Evolutionary conservation across 768 basidiomycete species (phyloP), one percentile per base, ranked within the genome.

Genomic region (Paxillus ammoniavirescens): DNA sequence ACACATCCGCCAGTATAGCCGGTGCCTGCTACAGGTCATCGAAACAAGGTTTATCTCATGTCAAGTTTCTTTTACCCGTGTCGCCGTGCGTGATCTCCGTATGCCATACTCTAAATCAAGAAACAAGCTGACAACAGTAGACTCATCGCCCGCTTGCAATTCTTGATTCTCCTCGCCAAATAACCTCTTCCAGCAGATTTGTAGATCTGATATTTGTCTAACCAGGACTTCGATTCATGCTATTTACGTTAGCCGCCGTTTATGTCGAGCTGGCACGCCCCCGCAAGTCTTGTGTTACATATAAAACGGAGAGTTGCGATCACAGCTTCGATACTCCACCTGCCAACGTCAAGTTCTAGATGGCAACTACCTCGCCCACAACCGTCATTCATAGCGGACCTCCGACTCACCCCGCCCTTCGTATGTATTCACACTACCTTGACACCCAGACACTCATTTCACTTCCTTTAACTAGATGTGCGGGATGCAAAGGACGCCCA

Each of bases 401-500:
- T 8, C 61, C 69, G 13, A 69, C 67, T 2, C 67, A 69, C 44
- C 63, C 69, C 23, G 42, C 69, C 35, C 65, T 69, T 43, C 65
- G 67, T 69, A 67, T 53, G 67, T 61, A 12, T 41, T 33, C 12
- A 10, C 28, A n/a, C 30, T 49, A 31, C 38, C 37, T 15, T 26
- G 28, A 5, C 31, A 3, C 12, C 0, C 26, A 26, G 26, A 3
- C 26, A 26, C 38, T 26, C 31, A 12, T 54, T 52, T 58, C 42
- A 55, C 37, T 31, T 49, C 8, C 46, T 33, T 8, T 15, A 26
- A 3, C 40, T 53, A 91, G 89, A 90, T 62, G 79, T 91, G 35
- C 83, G 89, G 14, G 87, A 90, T 67, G 86, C 87, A n/a, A 79
- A 81, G 55, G 89, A 91, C 64, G 89, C 89, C 2, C 87, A 90